Conservation (phyloP, 2,329 filamentous ascomycete species). For the Lasiodiplodia theobromae region DNA sequence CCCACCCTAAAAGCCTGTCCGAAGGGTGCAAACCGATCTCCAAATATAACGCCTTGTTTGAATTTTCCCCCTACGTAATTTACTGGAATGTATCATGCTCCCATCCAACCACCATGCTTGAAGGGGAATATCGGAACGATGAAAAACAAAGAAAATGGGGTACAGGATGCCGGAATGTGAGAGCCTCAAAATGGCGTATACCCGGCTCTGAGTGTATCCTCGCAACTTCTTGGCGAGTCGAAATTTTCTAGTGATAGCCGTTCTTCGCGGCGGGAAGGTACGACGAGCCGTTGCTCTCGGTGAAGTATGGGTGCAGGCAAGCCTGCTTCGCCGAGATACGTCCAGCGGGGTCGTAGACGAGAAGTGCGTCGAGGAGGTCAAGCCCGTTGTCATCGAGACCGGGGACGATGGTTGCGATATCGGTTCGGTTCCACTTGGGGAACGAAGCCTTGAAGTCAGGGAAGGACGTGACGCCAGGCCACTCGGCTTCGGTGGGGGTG, state of each 20-base stretch:
- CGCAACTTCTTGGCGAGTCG: background rate
- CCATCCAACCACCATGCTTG: constrained; percentile 23
- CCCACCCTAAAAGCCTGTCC: constrained; percentile 19
- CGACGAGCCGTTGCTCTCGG: constrained; percentile 53
- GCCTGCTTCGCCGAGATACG: constrained; percentile 90
- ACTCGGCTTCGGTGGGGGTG: constrained; percentile 80
- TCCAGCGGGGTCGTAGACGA: constrained; percentile 86
- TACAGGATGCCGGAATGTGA: background rate
- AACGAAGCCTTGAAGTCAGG: constrained; percentile 93
- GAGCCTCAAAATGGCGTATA: background rate
- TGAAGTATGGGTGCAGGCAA: constrained; percentile 84
- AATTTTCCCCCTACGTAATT: constrained; percentile 24
- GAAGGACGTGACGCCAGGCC: constrained; percentile 94
- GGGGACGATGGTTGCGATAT: constrained; percentile 69
- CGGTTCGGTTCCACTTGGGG: constrained; percentile 85
- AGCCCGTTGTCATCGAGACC: constrained; percentile 76
- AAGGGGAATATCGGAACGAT: constrained; percentile 26
- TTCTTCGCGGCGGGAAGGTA: constrained; percentile 41
- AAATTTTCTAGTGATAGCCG: constrained; percentile 25
- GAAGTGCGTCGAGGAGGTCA: constrained; percentile 72
- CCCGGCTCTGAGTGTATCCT: background rate
- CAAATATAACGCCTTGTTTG: constrained; percentile 23
- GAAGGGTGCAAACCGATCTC: constrained; percentile 13
- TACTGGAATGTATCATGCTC: constrained; percentile 24
- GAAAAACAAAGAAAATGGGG: constrained; percentile 19